Evolutionary conservation across 2,329 filamentous ascomycete genomes (phyloP), one percentile per base, ranked within the genome.

Genomic region (Pseudogymnoascus sp.): DNA sequence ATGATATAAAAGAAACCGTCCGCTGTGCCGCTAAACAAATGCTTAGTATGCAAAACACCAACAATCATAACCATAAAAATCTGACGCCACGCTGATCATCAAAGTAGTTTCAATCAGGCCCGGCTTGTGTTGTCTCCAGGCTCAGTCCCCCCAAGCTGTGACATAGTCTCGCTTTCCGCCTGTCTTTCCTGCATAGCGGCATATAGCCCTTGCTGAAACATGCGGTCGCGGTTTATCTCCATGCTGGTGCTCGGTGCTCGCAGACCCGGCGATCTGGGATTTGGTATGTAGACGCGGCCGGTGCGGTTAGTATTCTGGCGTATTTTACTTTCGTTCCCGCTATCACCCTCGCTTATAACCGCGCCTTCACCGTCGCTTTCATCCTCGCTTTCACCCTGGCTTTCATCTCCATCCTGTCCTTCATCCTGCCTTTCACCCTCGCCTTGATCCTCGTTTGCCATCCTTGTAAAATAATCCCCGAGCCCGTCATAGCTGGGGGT

Each of bases 381-480:
- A 11, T 22, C 30, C 18, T 20, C 68, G 3, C 61, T 64, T n/a
- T 70, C 65, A 5, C 62, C 57, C 18, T 67, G 66, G 33, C 69
- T 65, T 39, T 70, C 69, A 43, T 71, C 68, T 39, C 63, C 65
- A 20, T 70, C 67, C 37, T 20, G 22, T 25, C 22, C 22, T 9
- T 20, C 12, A 11, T 57, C 35, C n/a, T 35, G n/a, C 61, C 63
- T 36, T 37, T 25, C 28, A 58, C 4, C 39, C 12, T 5, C 65
- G 64, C 38, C 33, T 59, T 30, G 60, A 43, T 30, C 14, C 22
- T 60, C 6, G 11, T 86, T 81, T 1, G 83, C 82, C 43, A 87
- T 72, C 14, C 86, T 80, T 2, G 82, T 76, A 71, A 90, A 90
- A 69, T 90, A 90, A 68, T 89, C 87, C 12, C 85, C 83, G 18